Conservation (phyloP, 495 filamentous ascomycete genomes). For the Lichenothelia convexa region DNA sequence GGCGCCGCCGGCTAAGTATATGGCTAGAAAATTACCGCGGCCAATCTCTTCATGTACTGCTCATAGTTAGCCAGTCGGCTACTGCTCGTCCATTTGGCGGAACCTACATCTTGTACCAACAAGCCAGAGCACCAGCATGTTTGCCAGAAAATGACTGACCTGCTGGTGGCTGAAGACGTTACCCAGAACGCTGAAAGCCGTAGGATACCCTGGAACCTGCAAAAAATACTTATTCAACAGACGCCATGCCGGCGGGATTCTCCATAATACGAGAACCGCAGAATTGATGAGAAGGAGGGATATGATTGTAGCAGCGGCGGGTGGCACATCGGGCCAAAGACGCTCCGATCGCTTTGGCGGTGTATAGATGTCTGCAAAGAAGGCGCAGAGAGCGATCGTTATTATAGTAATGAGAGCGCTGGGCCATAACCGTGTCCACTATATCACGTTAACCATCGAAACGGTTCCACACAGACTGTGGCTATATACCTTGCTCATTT, state of each 20-base stretch:
- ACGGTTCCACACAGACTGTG: neutral
- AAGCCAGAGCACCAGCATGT: constrained; percentile 46
- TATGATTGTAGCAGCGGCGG: constrained; percentile 58
- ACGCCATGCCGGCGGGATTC: constrained; percentile 48
- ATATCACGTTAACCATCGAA: constrained; percentile 20
- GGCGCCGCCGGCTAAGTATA: constrained; percentile 53
- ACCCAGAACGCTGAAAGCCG: constrained; percentile 43
- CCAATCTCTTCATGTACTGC: constrained; percentile 63
- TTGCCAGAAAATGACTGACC: constrained; percentile 43
- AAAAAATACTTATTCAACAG: constrained; percentile 66
- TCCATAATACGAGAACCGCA: constrained; percentile 44
- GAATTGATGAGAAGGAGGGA: constrained; percentile 48
- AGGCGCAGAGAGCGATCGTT: constrained; percentile 30
- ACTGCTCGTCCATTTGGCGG: too few species aligned
- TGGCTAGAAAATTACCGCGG: constrained; percentile 61
- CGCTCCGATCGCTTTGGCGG: constrained; percentile 39
- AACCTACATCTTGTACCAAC: constrained; percentile 38
- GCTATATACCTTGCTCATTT: constrained; percentile 7
- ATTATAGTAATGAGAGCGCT: constrained; percentile 37
- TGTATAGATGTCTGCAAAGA: constrained; percentile 41
- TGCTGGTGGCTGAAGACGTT: constrained; percentile 65
- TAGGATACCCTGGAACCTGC: constrained; percentile 48
- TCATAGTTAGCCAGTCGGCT: neutral
- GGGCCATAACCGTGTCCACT: constrained; percentile 45
- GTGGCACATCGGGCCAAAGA: constrained; percentile 55